Base-by-base conservation (phyloP, 2,329 filamentous ascomycete species). In the Pseudopithomyces maydicus region DNA sequence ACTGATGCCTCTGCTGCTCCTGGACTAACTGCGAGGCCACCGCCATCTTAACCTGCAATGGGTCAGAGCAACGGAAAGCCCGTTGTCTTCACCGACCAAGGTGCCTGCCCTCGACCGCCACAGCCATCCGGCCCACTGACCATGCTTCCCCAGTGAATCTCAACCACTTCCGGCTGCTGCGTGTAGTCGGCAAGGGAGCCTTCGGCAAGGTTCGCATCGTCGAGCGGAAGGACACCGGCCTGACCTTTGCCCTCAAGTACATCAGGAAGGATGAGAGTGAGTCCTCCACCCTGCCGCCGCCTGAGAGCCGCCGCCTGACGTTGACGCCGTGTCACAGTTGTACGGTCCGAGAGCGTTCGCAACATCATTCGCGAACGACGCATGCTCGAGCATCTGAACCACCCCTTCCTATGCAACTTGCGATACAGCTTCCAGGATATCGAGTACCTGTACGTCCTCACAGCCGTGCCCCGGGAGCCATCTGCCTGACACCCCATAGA, bases 131-230 rank as follows among this genome's bases (percentile, higher is more conserved):
- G 39, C 29, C 20, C 19, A 58, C 64, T 65, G 58, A 69, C 59
- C 14, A 52, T 55, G 62, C 59, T 62, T 54, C 56, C n/a, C 42
- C 69, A 97, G 95, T 97, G 68, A 98, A 94, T 77, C 88, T 99
- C 68, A 97, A 97, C 74, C 95, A 99, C 79, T 99, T 99, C 78
- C 91, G 94, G 65, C 84, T 99, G 54, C 82, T 98, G 64, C 89
- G 95, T 73, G 95, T 99, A 62, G 95, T 99, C 67, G 95, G 95
- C 65, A 96, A 97, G 78, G 95, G 95, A 71, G 95, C 95, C 55
- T 99, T 99, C 81, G 95, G 95, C 71, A 99, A 99, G 80, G 95
- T 99, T 60, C 90, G 95, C 71, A 99, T 99, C 66, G 95, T 99
- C 73, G 95, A 99, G 83, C 88, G 93, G 66, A 98, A 98, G 79